These are phyloP conservation scores for Hypoxylon crocopeplum DNA, from an alignment of 495 filamentous ascomycete species.

Conservation along the genomic window DNA sequence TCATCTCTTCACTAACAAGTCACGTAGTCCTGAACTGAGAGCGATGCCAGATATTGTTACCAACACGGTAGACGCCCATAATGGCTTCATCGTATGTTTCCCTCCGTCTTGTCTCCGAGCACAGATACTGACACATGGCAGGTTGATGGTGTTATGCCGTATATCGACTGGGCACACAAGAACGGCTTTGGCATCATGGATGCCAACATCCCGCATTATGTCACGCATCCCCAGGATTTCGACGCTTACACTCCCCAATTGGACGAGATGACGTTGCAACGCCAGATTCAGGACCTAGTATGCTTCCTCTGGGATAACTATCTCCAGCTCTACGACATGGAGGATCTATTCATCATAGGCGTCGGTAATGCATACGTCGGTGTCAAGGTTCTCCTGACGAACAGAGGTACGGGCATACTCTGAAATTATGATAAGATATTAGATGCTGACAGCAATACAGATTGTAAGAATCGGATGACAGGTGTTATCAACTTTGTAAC, in stretches of 20 bases:
- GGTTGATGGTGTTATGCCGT: constrained; percentile 78
- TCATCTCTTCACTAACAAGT: constrained; percentile 30
- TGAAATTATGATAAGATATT: neutral
- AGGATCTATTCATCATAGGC: constrained; percentile 82
- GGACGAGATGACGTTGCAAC: constrained; percentile 49
- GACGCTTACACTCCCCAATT: constrained; percentile 44
- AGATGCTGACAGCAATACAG: constrained; percentile 33
- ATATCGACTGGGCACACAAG: constrained; percentile 79
- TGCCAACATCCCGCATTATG: constrained; percentile 81
- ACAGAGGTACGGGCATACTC: constrained; percentile 58
- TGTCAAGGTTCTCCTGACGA: constrained; percentile 71
- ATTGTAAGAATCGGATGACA: constrained; percentile 53
- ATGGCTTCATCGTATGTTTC: constrained; percentile 79
- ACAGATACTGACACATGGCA: constrained; percentile 42
- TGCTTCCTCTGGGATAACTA: constrained; percentile 98
- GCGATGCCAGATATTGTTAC: constrained; percentile 71
- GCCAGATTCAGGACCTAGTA: constrained; percentile 75
- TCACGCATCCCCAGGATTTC: constrained; percentile 58
- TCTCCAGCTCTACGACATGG: constrained; percentile 75
- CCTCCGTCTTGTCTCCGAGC: neutral
- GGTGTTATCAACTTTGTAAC: constrained; percentile 66
- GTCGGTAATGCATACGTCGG: constrained; percentile 78
- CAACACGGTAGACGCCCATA: constrained; percentile 78
- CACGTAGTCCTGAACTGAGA: constrained; percentile 69
- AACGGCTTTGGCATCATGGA: constrained; percentile 84